Conservation (phyloP, 768 basidiomycete genomes). For the Candolleomyces aberdarensis region DNA sequence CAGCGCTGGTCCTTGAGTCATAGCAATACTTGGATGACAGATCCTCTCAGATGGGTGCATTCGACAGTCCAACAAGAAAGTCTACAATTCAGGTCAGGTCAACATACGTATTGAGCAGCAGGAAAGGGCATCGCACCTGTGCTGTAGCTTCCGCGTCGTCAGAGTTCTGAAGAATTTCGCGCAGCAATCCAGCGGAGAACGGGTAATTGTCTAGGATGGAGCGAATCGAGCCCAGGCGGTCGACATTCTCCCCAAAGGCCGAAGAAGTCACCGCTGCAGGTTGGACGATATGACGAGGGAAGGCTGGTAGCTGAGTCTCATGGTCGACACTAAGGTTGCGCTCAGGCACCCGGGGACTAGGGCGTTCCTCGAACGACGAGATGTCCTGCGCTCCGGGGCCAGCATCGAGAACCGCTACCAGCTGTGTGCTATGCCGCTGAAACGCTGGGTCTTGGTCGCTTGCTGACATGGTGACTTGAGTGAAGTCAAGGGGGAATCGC, state of each 20-base stretch:
- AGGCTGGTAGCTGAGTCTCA: no score
- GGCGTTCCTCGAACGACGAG: no score
- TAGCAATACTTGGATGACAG: constrained; percentile 22
- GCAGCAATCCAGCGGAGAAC: constrained; percentile 32
- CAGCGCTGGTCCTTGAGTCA: constrained; percentile 39
- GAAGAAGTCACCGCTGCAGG: not conserved
- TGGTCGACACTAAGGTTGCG: no score
- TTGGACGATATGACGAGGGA: not conserved
- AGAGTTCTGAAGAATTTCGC: constrained; percentile 39
- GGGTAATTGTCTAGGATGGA: constrained; percentile 36
- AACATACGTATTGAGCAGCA: not conserved
- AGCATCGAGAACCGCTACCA: no score
- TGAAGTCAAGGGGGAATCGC: no score
- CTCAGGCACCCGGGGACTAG: no score
- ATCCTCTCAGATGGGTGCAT: constrained; percentile 18
- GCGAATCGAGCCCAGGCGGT: constrained; percentile 19
- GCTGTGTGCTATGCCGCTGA: no score
- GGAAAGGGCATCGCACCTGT: constrained; percentile 23
- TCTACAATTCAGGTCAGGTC: constrained; percentile 10
- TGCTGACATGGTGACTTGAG: no score
- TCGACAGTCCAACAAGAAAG: constrained; percentile 31
- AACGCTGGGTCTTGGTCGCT: no score
- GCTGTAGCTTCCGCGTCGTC: constrained; percentile 35
- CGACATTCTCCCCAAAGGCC: constrained; percentile 14
- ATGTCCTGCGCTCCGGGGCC: no score